These are phyloP conservation scores for Amanita inopinata DNA, from an alignment of 768 basidiomycete genomes.

Conservation along the genomic window DNA sequence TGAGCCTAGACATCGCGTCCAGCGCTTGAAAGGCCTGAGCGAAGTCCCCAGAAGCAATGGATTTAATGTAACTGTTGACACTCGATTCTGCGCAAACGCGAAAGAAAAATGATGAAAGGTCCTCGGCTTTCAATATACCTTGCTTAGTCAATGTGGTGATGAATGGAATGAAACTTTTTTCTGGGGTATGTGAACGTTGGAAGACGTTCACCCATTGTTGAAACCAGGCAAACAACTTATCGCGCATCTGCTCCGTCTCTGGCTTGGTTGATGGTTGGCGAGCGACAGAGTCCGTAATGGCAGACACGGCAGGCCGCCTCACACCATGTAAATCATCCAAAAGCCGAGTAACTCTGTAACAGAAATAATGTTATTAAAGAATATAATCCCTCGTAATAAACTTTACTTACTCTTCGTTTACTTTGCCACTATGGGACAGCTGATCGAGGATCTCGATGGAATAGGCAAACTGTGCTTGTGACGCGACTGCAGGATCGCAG, in stretches of 20 bases:
- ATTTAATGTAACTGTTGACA: conserved; percentile 80
- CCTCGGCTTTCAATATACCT: conserved; percentile 92
- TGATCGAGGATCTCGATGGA: conserved; percentile 76
- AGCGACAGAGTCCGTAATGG: conserved; percentile 26
- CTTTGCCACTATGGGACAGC: conserved; percentile 63
- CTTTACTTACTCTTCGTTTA: conserved; percentile 73
- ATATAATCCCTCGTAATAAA: conserved; percentile 1
- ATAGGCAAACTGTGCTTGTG: conserved; percentile 69
- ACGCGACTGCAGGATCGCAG: conserved; percentile 68
- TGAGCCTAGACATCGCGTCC: conserved; percentile 90
- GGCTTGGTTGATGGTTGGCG: conserved; percentile 49
- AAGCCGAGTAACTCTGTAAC: conserved; percentile 51
- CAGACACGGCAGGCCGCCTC: conserved; percentile 35
- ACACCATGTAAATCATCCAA: conserved; percentile 77
- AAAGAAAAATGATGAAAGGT: conserved; percentile 96
- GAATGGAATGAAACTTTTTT: conserved; percentile 93
- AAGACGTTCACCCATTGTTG: conserved; percentile 96
- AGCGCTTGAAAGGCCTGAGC: conserved; percentile 82
- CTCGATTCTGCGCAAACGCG: conserved; percentile 94
- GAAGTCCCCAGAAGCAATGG: conserved; percentile 59
- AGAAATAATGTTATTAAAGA: conserved; percentile 9
- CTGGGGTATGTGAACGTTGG: conserved; percentile 81
- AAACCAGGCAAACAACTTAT: conserved; percentile 72
- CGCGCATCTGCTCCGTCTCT: conserved; percentile 66
- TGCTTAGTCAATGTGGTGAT: conserved; percentile 97